Conservation (phyloP, 768 basidiomycete species). For the Dentipellis sp. region DNA sequence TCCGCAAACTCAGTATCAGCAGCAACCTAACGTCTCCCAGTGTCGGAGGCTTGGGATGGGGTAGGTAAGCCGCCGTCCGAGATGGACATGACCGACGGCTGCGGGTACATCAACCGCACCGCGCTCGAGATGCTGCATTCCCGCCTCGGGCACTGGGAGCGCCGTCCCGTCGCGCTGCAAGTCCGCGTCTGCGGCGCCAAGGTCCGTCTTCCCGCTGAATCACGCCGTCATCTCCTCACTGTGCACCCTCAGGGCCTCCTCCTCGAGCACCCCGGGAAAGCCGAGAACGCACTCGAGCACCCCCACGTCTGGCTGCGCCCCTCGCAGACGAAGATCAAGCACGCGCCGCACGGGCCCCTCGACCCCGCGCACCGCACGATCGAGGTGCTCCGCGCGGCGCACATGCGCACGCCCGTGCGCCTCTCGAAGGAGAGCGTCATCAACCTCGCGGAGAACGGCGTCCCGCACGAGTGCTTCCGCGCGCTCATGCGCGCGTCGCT, state of each 20-base stretch:
- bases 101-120: slow-evolving; percentile 56
- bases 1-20: not conserved
- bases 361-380: slow-evolving; percentile 39
- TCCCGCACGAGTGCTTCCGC: slow-evolving; percentile 32
- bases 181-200: slow-evolving; percentile 22
- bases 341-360: slow-evolving; percentile 19
- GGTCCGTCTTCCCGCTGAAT: slow-evolving; percentile 7
- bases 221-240: not conserved
- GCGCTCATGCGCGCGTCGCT: slow-evolving; percentile 17
- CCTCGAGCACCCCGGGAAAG: slow-evolving; percentile 16
- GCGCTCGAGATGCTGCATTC: slow-evolving; percentile 25
- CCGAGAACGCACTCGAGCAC: slow-evolving; percentile 2
- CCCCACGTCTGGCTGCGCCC: slow-evolving; percentile 20
- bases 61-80: slow-evolving; percentile 18
- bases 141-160: slow-evolving; percentile 13
- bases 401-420: slow-evolving; percentile 33
- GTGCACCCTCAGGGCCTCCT: slow-evolving; percentile 19
- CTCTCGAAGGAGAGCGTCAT: slow-evolving; percentile 52
- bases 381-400: slow-evolving; percentile 46
- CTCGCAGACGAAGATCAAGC: slow-evolving; percentile 26
- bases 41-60: slow-evolving; percentile 16
- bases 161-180: slow-evolving; percentile 21
- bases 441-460: slow-evolving; percentile 58
- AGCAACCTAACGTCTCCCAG: slow-evolving; percentile 12
- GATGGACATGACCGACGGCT: slow-evolving; percentile 58